phyloP scores from a whole-genome alignment of 2,329 filamentous ascomycete genomes.

The Cordyceps farinosa region DNA sequence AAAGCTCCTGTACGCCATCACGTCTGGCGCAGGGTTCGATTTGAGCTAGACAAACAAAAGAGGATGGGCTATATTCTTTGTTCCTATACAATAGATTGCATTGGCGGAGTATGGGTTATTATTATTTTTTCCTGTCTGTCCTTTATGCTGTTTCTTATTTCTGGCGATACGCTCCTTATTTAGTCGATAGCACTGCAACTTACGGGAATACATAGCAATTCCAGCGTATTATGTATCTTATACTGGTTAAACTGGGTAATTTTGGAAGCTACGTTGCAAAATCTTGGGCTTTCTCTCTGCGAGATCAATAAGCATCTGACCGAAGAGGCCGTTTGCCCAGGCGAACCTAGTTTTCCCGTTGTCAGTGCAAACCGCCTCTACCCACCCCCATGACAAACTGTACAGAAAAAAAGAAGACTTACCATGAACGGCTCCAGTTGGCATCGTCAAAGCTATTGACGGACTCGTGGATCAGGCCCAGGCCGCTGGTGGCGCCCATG shows the following conservation, averaged over 20 bases:
- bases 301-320: slow-evolving; percentile 75
- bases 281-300: slow-evolving; percentile 69
- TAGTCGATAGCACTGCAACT: neutral
- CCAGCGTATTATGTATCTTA: neutral
- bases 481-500: slow-evolving; percentile 65
- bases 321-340: slow-evolving; percentile 87
- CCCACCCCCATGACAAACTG: no score
- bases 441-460: slow-evolving; percentile 33
- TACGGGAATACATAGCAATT: slow-evolving; percentile 6
- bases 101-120: neutral
- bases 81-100: neutral
- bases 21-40: slow-evolving; percentile 90
- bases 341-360: slow-evolving; percentile 60
- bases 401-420: slow-evolving; percentile 23
- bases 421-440: slow-evolving; percentile 37
- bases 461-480: slow-evolving; percentile 74
- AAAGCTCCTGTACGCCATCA: slow-evolving; percentile 86
- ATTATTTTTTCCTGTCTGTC: neutral
- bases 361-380: no score
- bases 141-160: neutral
- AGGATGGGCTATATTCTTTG: neutral
- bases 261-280: slow-evolving; percentile 47
- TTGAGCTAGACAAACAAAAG: slow-evolving; percentile 49
- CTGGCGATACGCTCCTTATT: neutral
- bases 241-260: slow-evolving; percentile 6